Evolutionary conservation across 139 green algal genomes (phyloP).

Genomic region (Zygnema circumcarinatum): DNA sequence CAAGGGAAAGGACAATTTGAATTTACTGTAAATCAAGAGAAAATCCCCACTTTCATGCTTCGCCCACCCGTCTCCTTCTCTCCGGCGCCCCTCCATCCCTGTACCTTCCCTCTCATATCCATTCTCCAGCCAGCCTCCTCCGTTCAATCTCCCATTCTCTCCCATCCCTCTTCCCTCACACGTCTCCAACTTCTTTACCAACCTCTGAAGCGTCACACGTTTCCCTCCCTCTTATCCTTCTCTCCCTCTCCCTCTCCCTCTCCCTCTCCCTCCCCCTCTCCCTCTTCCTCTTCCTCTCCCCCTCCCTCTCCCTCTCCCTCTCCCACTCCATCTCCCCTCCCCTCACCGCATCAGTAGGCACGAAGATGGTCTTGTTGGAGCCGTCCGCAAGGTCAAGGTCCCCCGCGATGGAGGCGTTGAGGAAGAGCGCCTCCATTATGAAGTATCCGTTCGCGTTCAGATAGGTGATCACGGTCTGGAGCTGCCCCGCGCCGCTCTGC

Average conservation of each 20-base stretch:
- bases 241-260: background rate
- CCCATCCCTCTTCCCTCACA: background rate
- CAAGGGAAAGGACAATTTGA: background rate
- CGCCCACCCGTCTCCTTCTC: background rate
- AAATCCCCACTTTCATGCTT: background rate
- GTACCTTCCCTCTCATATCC: background rate
- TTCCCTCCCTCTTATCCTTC: background rate
- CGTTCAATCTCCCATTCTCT: background rate
- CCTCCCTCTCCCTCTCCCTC: background rate
- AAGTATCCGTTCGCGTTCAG: background rate
- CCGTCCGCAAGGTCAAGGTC: background rate
- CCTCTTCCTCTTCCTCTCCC: background rate
- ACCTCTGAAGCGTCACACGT: background rate
- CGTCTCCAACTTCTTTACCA: background rate
- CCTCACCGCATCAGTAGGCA: background rate
- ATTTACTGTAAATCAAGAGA: background rate
- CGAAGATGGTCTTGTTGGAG: background rate
- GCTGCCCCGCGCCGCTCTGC: no score
- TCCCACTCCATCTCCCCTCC: background rate
- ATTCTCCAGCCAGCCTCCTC: background rate
- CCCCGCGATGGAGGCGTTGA: background rate
- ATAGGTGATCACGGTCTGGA: background rate
- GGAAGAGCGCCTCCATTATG: background rate
- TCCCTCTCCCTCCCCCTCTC: background rate
- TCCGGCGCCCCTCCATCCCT: background rate